Percentiles rank a stretch among this genome's conserved stretches.
Conservation (phyloP, 1,284 basidiomycete genomes). For the Sporisorium iseilematis-ciliati region DNA sequence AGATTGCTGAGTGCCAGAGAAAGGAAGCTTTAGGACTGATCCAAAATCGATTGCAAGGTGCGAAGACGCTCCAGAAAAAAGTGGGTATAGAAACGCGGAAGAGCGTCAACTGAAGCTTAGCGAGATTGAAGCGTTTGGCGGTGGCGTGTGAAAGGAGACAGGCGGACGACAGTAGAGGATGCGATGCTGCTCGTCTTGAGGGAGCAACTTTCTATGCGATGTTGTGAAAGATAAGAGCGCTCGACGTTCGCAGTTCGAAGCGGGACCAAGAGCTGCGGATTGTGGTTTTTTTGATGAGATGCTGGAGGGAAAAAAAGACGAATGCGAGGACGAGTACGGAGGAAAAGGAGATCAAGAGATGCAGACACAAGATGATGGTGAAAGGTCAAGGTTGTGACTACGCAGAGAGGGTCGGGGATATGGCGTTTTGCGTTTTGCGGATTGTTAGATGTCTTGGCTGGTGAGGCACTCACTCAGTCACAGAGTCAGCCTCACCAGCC, state of each 20-base stretch:
- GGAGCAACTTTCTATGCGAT: neutral
- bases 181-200: no score
- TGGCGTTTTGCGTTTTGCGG: neutral
- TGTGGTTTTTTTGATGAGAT: neutral
- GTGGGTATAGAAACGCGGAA: constrained; percentile 7
- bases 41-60: neutral
- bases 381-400: neutral
- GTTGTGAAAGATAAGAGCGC: constrained; percentile 5
- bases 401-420: neutral
- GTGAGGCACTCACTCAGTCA: constrained; percentile 3
- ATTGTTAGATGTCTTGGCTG: neutral
- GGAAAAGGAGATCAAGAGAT: neutral
- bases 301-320: neutral
- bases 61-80: neutral
- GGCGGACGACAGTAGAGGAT: no score
- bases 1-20: neutral
- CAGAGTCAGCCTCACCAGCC: no score
- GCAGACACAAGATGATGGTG: constrained; percentile 3
- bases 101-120: no score
- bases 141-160: no score
- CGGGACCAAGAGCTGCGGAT: neutral
- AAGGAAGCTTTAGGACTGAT: neutral
- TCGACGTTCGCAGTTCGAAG: neutral
- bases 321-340: neutral
- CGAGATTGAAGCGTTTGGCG: no score